Evolutionary conservation across 495 filamentous ascomycete species (phyloP).

Genomic region (Aspergillus heteromorphus): DNA sequence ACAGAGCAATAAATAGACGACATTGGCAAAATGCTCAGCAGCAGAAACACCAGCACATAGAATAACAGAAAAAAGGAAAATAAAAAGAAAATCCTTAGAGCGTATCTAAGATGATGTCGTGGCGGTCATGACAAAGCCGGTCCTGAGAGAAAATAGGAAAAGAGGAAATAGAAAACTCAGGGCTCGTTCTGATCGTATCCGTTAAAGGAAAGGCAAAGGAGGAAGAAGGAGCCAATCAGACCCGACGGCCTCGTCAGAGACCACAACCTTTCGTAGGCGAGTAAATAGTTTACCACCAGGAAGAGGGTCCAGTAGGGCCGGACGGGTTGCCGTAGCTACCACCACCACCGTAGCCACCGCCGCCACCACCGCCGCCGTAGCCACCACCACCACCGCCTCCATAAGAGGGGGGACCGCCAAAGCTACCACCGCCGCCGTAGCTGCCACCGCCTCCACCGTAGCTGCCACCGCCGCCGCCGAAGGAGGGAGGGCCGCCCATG

Average conservation of each 20-base stretch:
- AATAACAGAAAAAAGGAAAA: slow-evolving; percentile 17
- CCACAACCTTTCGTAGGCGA: slow-evolving; percentile 25
- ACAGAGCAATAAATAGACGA: slow-evolving; percentile 25
- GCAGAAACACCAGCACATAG: slow-evolving; percentile 26
- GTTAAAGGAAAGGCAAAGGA: slow-evolving; percentile 32
- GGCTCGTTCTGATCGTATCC: slow-evolving; percentile 46
- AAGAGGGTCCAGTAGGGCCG: slow-evolving; percentile 73
- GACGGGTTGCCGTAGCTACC: slow-evolving; percentile 75
- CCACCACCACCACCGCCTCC: slow-evolving; percentile 20
- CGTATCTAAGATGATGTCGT: slow-evolving; percentile 35
- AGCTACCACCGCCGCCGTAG: slow-evolving; percentile 47
- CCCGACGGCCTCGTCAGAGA: slow-evolving; percentile 43
- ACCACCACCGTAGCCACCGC: slow-evolving; percentile 35
- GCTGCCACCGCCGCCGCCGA: slow-evolving; percentile 46
- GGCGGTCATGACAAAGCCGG: slow-evolving; percentile 48
- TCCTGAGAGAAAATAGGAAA: slow-evolving; percentile 39
- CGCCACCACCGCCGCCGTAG: slow-evolving; percentile 49
- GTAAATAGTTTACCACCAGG: slow-evolving; percentile 85
- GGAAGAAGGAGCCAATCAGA: slow-evolving; percentile 44
- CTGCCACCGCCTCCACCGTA: slow-evolving; percentile 35
- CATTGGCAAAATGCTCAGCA: slow-evolving; percentile 24
- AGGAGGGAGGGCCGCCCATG: slow-evolving; percentile 34
- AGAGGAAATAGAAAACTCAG: slow-evolving; percentile 39
- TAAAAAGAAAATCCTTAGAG: slow-evolving; percentile 16
- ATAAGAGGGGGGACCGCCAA: slow-evolving; percentile 31